Evolutionary conservation across 768 basidiomycete species (phyloP), one percentile per base, ranked within the genome.

Genomic region (Atractiella rhizophila): DNA sequence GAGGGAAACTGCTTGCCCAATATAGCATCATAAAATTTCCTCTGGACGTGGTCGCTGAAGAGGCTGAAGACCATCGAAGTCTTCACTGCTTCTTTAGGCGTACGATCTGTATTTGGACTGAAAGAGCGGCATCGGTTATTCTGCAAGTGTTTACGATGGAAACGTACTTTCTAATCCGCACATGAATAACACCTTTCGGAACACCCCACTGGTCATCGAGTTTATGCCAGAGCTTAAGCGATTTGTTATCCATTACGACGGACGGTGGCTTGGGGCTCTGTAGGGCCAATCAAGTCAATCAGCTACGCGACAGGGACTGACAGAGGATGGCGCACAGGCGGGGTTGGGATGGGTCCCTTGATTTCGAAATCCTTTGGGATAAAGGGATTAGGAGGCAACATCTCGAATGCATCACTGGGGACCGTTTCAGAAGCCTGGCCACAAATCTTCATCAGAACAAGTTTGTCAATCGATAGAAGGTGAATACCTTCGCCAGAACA

Each of bases 161-260:
- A 28, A 52, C 60, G 18, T 54, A 76, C 79, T 70, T 79, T 51
- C 75, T 68, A 33, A 86, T 62, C 48, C 78, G 70, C 39, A 94
- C 65, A 41, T 74, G 60, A 18, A 76, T 67, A 46, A 70, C 67
- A 2, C 83, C 82, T 54, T 79, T 81, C 0, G 91, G 91, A 9
- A 88, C 71, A 77, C 82, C 88, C 63, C 91, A 98, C 45, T 66
- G 69, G 57, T 98, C 88, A 56, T 98, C 91, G 56, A 85, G 83
- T 64, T 98, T 98, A 61, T 85, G 71, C 86, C 88, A 98, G 3
- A 96, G 61, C n/a, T n/a, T n/a, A n/a, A n/a, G n/a, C n/a, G n/a
- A n/a, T n/a, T n/a, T n/a, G n/a, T n/a, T n/a, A n/a, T n/a, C n/a
- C n/a, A n/a, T n/a, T n/a, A n/a, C n/a, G 68, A 24, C 69, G 63